Percentiles rank a stretch among this genome's conserved stretches.
phyloP scores from a whole-genome alignment of 2,329 filamentous ascomycete genomes.

The Calonectria ilicicola region DNA sequence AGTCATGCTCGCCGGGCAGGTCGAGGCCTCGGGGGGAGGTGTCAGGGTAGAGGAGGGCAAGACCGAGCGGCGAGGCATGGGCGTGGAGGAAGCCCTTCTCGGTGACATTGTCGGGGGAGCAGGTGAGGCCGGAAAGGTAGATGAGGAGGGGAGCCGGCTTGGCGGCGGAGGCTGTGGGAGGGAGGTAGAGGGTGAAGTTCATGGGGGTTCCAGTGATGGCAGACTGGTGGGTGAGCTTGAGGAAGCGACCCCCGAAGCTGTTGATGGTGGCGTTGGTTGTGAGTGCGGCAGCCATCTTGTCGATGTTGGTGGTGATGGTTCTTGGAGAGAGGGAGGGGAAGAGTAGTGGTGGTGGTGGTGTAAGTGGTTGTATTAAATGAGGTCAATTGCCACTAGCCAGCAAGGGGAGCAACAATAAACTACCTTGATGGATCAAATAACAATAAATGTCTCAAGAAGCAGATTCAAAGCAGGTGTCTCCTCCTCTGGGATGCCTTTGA shows the following conservation, averaged over 20 bases:
- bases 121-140: slow-evolving; percentile 95
- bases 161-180: slow-evolving; percentile 71
- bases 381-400: slow-evolving; percentile 1
- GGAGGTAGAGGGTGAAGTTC: slow-evolving; percentile 93
- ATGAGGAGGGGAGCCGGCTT: slow-evolving; percentile 82
- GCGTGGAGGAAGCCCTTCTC: slow-evolving; percentile 93
- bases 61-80: slow-evolving; percentile 80
- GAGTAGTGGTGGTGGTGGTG: neutral
- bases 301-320: neutral
- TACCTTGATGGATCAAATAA: neutral
- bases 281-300: slow-evolving; percentile 75
- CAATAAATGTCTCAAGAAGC: neutral
- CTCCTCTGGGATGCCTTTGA: slow-evolving; percentile 5
- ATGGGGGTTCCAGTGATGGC: slow-evolving; percentile 86
- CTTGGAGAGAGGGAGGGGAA: neutral
- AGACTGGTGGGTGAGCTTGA: slow-evolving; percentile 92
- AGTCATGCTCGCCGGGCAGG: slow-evolving; percentile 86
- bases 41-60: slow-evolving; percentile 96
- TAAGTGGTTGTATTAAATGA: neutral
- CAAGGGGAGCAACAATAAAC: neutral
- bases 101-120: slow-evolving; percentile 87
- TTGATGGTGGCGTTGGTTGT: slow-evolving; percentile 90
- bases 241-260: slow-evolving; percentile 92
- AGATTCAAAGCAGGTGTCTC: neutral
- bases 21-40: slow-evolving; percentile 89